phyloP scores from a whole-genome alignment of 176 grass and related monocot genomes.

The Ensete glaucum region DNA sequence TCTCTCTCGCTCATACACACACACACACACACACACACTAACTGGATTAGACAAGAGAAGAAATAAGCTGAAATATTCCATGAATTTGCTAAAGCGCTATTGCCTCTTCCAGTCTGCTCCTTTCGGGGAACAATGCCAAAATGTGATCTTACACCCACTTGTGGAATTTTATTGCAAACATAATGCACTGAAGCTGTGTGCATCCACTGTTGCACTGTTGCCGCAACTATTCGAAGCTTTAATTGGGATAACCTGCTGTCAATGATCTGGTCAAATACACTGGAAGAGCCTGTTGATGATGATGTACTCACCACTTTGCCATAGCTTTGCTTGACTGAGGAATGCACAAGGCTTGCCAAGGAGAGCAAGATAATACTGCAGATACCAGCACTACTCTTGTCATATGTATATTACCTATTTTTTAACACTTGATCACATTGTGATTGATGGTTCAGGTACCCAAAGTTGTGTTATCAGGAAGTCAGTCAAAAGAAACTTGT shows the following conservation, averaged over 20 bases:
- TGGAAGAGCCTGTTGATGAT: not conserved
- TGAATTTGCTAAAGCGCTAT: not conserved
- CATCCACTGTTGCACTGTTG: constrained; percentile 3
- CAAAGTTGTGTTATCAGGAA: too few species aligned
- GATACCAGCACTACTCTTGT: too few species aligned
- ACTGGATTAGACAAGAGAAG: constrained; percentile 35
- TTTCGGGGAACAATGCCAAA: not conserved
- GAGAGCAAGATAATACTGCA: too few species aligned
- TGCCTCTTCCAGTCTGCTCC: too few species aligned
- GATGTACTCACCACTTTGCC: not conserved
- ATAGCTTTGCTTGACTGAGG: too few species aligned
- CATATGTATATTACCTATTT: too few species aligned
- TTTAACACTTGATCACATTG: too few species aligned
- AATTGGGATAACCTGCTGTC: not conserved
- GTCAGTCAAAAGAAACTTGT: not conserved
- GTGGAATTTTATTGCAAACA: not conserved
- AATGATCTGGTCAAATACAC: not conserved
- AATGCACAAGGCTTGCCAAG: too few species aligned
- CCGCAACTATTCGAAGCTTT: not conserved
- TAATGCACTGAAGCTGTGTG: not conserved
- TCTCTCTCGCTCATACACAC: constrained; percentile 16
- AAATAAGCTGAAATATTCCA: constrained; percentile 17
- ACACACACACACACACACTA: constrained; percentile 15
- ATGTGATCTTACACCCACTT: not conserved
- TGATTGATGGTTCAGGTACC: too few species aligned